Conservation (phyloP, 805 yeast genomes). For the Metschnikowia continentalis region DNA sequence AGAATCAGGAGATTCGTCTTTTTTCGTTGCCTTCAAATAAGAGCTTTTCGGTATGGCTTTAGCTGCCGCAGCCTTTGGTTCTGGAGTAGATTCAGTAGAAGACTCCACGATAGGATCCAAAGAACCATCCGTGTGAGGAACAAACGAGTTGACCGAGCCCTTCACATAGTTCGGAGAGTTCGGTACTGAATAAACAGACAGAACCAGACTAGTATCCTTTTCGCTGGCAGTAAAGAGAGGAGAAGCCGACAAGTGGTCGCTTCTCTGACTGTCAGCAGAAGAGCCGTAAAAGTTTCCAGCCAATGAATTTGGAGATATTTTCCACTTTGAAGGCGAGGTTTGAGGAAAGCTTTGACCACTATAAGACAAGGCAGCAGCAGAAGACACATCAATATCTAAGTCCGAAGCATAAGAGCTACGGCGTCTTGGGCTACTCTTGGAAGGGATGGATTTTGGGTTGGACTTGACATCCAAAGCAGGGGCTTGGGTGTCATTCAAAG, state of each 20-base stretch:
- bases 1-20: conserved; percentile 4
- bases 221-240: conserved; percentile 33
- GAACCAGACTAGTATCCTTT: conserved; percentile 37
- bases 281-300: conserved; percentile 24
- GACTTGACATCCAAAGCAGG: conserved; percentile 4
- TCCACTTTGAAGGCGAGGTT: conserved; percentile 8
- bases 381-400: conserved; percentile 43
- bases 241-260: conserved; percentile 26
- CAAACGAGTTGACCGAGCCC: conserved; percentile 2
- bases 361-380: conserved; percentile 36
- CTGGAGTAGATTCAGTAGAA: conserved; percentile 18
- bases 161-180: conserved; percentile 12
- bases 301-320: background rate
- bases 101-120: conserved; percentile 23
- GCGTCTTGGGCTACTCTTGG: conserved; percentile 4
- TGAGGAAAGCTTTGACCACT: conserved; percentile 3
- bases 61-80: conserved; percentile 8
- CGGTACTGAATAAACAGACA: conserved; percentile 28
- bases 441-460: conserved; percentile 12
- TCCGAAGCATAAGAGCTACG: conserved; percentile 9
- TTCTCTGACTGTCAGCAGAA: conserved; percentile 40
- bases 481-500: background rate
- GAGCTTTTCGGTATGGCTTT: conserved; percentile 8
- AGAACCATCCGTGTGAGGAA: conserved; percentile 9
- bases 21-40: background rate